Base-by-base conservation (phyloP, 1,139 yeast genomes). In the Suhomyces wounanorum region DNA sequence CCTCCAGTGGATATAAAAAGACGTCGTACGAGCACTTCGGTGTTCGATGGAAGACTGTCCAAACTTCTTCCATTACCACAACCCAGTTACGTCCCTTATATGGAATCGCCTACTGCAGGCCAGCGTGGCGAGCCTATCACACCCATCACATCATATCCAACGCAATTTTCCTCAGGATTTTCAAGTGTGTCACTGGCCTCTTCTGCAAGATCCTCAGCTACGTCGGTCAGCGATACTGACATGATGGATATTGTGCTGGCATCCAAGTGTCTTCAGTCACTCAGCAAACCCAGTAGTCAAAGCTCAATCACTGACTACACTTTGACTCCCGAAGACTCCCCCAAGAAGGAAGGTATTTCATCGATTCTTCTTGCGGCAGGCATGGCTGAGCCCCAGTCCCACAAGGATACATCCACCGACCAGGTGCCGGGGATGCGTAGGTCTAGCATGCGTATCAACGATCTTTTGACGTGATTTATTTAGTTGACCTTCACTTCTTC, bases 171-270 rank as follows among this genome's bases (percentile, higher is more conserved):
- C 26, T 39, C 47, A 11, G 23, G 40, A n/a, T 35, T 17, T 17
- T 48, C 51, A n/a, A 30, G 43, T n/a, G 45, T 14, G 13, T 43
- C 47, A 11, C 40, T 45, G 25, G 40, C 36, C 7, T 45, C 45
- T 7, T 21, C 44, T 16, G 37, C 43, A 3, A 18, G 40, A 7
- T 26, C 45, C 9, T 40, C 44, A 3, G 40, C 41, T 2, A 23
- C 46, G 1, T 16, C 28, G 26, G 45, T 28, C 21, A 31, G 31
- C 47, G 45, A 36, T 13, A 31, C 38, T 48, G 74, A 69, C 37
- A 62, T 69, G 62, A 58, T 65, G 49, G 79, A 73, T 46, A 64
- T 75, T 14, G 70, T 74, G 14, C 71, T 69, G 55, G 79, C 79
- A 5, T 73, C 77, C 23, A 67, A 68, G 54, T 74, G 78, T 52